Evolutionary conservation across 2,329 filamentous ascomycete genomes (phyloP).

Genomic region (Aureobasidium sp.): DNA sequence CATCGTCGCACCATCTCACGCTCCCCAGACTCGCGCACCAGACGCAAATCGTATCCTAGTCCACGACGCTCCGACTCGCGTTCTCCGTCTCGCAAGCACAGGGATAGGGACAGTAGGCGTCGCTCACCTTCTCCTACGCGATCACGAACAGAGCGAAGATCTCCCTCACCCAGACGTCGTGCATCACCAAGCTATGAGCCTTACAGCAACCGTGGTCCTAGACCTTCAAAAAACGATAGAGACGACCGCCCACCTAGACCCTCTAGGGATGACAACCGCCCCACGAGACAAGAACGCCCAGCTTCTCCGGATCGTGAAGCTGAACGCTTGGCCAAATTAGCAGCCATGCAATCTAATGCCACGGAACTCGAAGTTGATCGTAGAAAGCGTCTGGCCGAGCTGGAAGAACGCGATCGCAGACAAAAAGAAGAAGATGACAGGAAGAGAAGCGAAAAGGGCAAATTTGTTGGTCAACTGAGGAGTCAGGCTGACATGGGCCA

Average conservation of each 20-base stretch:
- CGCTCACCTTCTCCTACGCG: conserved; percentile 16
- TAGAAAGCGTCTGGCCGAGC: conserved; percentile 54
- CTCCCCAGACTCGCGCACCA: conserved; percentile 2
- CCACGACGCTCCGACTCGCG: conserved; percentile 13
- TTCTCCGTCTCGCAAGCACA: conserved; percentile 8
- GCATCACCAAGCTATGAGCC: conserved; percentile 12
- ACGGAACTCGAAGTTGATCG: conserved; percentile 62
- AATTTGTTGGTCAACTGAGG: conserved; percentile 28
- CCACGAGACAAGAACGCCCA: not conserved
- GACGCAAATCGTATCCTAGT: conserved; percentile 11
- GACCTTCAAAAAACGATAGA: not conserved
- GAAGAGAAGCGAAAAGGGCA: conserved; percentile 27
- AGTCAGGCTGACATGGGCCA: conserved; percentile 23
- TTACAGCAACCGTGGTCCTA: not conserved
- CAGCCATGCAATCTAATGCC: conserved; percentile 34
- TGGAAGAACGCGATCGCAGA: conserved; percentile 56
- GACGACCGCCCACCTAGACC: not conserved
- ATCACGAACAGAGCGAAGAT: not conserved
- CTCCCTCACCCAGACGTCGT: conserved; percentile 5
- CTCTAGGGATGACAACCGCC: not conserved
- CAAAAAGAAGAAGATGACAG: conserved; percentile 58
- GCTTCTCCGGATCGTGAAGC: conserved; percentile 20
- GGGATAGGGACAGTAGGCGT: not conserved
- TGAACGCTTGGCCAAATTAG: conserved; percentile 29
- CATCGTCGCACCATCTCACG: not conserved